phyloP scores from a whole-genome alignment of 305 asterid genomes.

The Rubia balearica region DNA sequence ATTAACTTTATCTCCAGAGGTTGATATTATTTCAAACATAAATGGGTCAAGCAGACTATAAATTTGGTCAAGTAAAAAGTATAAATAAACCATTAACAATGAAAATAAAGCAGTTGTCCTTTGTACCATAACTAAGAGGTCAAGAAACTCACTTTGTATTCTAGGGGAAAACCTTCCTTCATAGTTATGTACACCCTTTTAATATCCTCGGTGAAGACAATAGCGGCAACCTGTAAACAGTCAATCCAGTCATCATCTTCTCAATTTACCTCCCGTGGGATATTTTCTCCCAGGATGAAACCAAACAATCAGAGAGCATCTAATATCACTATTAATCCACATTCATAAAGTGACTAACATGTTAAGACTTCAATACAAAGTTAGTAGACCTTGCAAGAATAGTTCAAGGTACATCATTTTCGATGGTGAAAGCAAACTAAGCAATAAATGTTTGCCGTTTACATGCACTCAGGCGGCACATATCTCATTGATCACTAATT shows the following conservation, averaged over 20 bases:
- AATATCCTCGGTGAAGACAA: constrained; percentile 94
- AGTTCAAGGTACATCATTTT: too few species aligned
- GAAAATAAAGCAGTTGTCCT: constrained; percentile 6
- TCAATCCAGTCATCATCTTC: constrained; percentile 17
- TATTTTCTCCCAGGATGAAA: not conserved
- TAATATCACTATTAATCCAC: too few species aligned
- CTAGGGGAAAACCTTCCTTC: constrained; percentile 30
- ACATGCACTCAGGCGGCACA: not conserved
- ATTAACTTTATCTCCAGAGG: constrained; percentile 89
- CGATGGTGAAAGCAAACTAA: too few species aligned
- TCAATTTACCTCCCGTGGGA: constrained; percentile 11
- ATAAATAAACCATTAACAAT: constrained; percentile 18
- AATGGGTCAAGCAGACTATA: constrained; percentile 95
- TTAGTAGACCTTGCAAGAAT: too few species aligned
- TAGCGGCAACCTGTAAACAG: constrained; percentile 66
- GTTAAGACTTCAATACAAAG: not conserved
- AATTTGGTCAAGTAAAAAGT: constrained; percentile 46
- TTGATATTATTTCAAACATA: constrained; percentile 80
- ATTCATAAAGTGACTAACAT: not conserved
- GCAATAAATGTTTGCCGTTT: not conserved
- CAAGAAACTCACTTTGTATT: constrained; percentile 64
- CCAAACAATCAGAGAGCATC: not conserved
- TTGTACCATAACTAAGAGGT: constrained; percentile 15
- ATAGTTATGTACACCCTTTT: constrained; percentile 82
- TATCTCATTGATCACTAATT: not conserved